A percentile compares a stretch with the other conserved stretches of the same genome.
phyloP scores from a whole-genome alignment of 179 eudicot genomes.

The Corrigiola litoralis region DNA sequence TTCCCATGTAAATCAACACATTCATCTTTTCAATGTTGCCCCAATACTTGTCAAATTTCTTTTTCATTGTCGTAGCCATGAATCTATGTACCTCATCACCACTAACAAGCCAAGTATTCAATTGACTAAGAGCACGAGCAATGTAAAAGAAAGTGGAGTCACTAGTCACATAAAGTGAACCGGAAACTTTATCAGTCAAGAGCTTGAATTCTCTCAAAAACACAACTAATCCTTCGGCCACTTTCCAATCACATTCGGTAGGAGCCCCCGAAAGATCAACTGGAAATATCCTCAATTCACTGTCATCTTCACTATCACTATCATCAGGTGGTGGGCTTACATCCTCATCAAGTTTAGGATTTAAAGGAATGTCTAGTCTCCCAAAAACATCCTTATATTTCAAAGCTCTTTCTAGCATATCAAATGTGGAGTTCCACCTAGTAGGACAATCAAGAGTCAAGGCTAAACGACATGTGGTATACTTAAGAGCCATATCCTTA shows the following conservation, averaged over 20 bases:
- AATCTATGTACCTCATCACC: background rate
- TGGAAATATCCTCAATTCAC: background rate
- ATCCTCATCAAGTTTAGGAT: background rate
- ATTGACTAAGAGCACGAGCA: background rate
- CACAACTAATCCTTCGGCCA: background rate
- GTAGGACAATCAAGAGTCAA: background rate
- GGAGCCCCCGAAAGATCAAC: background rate
- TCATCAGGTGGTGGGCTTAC: background rate
- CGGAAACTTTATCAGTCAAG: background rate
- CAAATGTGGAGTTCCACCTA: background rate
- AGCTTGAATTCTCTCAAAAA: background rate
- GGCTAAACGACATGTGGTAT: background rate
- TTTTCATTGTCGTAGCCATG: background rate
- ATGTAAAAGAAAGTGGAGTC: background rate
- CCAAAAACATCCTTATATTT: background rate
- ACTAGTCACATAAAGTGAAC: conserved; percentile 1
- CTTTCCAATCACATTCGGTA: background rate
- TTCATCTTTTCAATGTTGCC: too few species aligned
- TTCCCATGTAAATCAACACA: too few species aligned
- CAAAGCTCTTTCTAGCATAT: background rate
- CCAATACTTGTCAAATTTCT: too few species aligned
- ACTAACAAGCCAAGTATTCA: background rate
- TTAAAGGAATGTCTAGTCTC: background rate
- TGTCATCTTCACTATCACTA: background rate
- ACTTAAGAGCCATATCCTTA: background rate